phyloP scores from a whole-genome alignment of 192 early-diverging fungal genomes.

The Haplosporangium gracile region DNA sequence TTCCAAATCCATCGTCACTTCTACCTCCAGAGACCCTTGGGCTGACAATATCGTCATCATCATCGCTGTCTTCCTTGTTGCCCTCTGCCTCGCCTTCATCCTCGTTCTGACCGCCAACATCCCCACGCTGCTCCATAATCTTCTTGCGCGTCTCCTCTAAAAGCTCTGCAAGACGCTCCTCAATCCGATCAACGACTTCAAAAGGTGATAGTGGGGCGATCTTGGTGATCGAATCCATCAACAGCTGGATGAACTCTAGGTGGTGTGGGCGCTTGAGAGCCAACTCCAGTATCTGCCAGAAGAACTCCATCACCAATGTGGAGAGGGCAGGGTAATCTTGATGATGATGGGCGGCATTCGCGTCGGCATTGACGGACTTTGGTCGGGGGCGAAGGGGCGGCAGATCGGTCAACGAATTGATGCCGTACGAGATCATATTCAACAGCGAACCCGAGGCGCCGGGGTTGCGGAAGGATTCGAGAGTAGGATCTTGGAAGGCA shows the following conservation, averaged over 20 bases:
- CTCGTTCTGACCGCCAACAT: neutral
- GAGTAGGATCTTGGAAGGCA: slow-evolving; percentile 50
- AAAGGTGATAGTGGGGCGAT: slow-evolving; percentile 45
- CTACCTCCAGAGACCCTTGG: slow-evolving; percentile 21
- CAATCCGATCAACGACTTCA: slow-evolving; percentile 50
- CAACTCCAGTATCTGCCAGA: slow-evolving; percentile 47
- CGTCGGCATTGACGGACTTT: slow-evolving; percentile 20
- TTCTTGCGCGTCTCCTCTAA: slow-evolving; percentile 49
- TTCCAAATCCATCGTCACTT: slow-evolving; percentile 21
- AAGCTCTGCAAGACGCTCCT: slow-evolving; percentile 51
- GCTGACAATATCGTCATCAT: slow-evolving; percentile 17
- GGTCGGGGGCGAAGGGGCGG: slow-evolving; percentile 41
- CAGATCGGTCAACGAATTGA: slow-evolving; percentile 45
- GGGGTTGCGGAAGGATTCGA: slow-evolving; percentile 51
- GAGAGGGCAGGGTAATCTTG: slow-evolving; percentile 45
- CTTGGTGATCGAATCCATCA: slow-evolving; percentile 48
- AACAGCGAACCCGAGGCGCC: slow-evolving; percentile 48
- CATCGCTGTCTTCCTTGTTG: neutral
- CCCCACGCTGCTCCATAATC: slow-evolving; percentile 51
- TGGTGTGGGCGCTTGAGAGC: slow-evolving; percentile 51
- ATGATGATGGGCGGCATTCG: slow-evolving; percentile 26
- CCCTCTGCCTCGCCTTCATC: slow-evolving; percentile 13
- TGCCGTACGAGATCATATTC: slow-evolving; percentile 56
- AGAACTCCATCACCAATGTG: slow-evolving; percentile 54
- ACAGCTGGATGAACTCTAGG: slow-evolving; percentile 53